Conservation (phyloP, 2,329 filamentous ascomycete species). For the Talaromyces verruculosus region DNA sequence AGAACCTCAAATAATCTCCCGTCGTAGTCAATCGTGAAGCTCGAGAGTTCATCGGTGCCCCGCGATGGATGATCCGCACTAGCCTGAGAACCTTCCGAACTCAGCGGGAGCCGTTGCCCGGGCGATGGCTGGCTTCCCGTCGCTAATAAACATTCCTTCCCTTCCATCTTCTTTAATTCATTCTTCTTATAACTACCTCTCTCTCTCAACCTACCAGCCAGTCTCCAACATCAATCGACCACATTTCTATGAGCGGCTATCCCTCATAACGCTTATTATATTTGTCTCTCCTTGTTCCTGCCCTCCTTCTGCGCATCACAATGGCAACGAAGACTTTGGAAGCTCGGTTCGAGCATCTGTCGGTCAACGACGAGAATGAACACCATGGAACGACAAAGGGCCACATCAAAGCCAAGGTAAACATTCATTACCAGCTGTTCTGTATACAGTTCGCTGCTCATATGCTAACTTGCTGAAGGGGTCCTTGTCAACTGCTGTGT, state of each 20-base stretch:
- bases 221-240: background rate
- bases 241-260: background rate
- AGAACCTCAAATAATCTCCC: background rate
- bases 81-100: background rate
- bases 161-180: background rate
- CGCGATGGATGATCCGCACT: constrained; percentile 23
- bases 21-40: background rate
- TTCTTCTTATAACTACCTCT: background rate
- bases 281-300: background rate
- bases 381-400: constrained; percentile 50
- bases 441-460: constrained; percentile 17
- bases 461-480: constrained; percentile 36
- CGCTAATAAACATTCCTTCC: constrained; percentile 17
- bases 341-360: constrained; percentile 83
- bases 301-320: background rate
- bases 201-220: background rate
- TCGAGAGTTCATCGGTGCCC: background rate
- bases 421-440: background rate
- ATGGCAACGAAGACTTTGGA: constrained; percentile 80
- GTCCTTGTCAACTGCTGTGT: constrained; percentile 49
- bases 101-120: constrained; percentile 27
- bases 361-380: constrained; percentile 86
- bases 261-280: background rate
- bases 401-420: constrained; percentile 75
- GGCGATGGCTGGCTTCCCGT: constrained; percentile 25